Base-by-base conservation (phyloP, 768 basidiomycete species). In the Suillus sp. region DNA sequence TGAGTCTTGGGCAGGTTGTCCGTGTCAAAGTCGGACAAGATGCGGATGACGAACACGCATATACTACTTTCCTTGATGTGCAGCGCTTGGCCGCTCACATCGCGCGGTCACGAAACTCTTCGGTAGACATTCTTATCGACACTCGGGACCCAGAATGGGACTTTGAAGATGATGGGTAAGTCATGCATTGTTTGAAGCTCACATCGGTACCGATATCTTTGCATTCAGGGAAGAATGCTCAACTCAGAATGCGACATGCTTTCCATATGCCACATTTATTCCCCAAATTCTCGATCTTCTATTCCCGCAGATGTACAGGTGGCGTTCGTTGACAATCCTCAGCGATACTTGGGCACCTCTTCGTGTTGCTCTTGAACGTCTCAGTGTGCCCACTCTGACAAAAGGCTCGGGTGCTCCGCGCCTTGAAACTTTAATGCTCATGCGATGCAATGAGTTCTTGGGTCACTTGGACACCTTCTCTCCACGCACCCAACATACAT, bases 341-440 rank as follows among this genome's bases (percentile, higher is more conserved):
- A 84, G 84, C 34, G 84, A 87, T 68, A 78, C 81, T 9, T 86
- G 80, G 81, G 77, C 79, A n/a, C 85, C 85, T 16, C 84, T 89
- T 84, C 78, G 82, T 65, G 70, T 77, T 55, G 85, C 83, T 13
- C 76, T 89, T 20, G 67, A 71, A 30, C 71, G 75, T 11, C 78
- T 88, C 40, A 82, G 84, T 65, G 73, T 75, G 9, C 59, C 66
- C 16, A 60, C 66, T 70, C 37, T 67, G 71, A 18, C 54, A 65
- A 34, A 78, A 80, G 45, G 81, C 81, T 10, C 60, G 64, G 57
- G 53, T 57, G 68, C 63, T 11, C 65, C 71, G 8, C 68, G 68
- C 25, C 79, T 86, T 47, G 81, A 85, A 69, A 80, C 78, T 6
- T 72, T 89, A 51, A 78, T 79, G 32, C 75, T 88, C 22, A 84